phyloP scores from a whole-genome alignment of 2,329 filamentous ascomycete species.

The Diaporthe velutina region DNA sequence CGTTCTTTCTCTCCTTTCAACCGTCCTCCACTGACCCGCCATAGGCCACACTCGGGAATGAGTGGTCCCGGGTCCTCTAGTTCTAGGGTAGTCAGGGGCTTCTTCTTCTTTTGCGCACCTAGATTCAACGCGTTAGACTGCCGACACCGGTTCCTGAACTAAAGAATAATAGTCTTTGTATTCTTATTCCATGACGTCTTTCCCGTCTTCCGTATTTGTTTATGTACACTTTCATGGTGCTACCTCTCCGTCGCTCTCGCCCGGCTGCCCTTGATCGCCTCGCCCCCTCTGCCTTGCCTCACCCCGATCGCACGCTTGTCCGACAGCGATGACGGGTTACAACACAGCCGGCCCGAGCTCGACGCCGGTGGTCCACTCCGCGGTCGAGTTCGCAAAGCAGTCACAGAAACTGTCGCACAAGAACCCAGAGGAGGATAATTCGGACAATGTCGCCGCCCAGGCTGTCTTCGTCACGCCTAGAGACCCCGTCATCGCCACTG shows the following conservation, averaged over 20 bases:
- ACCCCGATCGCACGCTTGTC: not conserved
- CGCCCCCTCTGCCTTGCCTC: not conserved
- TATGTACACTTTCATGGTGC: not conserved
- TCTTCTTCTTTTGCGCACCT: not conserved
- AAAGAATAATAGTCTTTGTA: constrained; percentile 30
- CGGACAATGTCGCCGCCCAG: constrained; percentile 67
- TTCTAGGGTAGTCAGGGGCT: constrained; percentile 19
- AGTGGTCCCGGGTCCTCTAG: not conserved
- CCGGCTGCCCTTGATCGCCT: not conserved
- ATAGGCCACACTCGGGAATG: not conserved
- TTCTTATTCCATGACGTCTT: constrained; percentile 17
- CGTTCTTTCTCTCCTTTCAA: not conserved
- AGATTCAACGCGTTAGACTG: not conserved
- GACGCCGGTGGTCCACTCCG: constrained; percentile 51
- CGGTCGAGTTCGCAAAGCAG: constrained; percentile 72
- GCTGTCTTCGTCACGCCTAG: constrained; percentile 77
- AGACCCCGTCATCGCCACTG: constrained; percentile 79
- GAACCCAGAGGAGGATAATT: constrained; percentile 46
- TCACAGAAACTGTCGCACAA: constrained; percentile 68
- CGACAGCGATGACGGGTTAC: constrained; percentile 24
- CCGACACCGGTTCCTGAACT: not conserved
- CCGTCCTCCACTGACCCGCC: not conserved
- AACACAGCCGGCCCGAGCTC: not conserved
- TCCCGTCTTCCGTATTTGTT: not conserved
- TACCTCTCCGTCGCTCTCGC: not conserved